phyloP scores from a whole-genome alignment of 352 stramenopile species.

The Phytopythium oedochilum region DNA sequence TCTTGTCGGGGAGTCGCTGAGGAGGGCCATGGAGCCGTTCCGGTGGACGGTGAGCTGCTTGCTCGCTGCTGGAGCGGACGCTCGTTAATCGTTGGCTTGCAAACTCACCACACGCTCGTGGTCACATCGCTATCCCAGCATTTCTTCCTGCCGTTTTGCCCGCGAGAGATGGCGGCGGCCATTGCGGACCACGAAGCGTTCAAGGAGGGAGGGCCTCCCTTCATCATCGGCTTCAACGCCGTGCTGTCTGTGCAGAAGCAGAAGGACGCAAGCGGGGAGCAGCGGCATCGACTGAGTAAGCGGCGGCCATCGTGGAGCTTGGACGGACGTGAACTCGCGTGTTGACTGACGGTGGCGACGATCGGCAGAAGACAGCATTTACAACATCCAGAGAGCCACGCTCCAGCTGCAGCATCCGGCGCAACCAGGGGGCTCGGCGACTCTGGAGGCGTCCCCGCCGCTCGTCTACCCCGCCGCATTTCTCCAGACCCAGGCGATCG shows the following conservation, averaged over 20 bases:
- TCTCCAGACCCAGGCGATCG: slow-evolving; percentile 36
- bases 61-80: no score
- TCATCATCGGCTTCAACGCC: slow-evolving; percentile 54
- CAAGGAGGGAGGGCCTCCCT: slow-evolving; percentile 16
- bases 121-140: slow-evolving; percentile 36
- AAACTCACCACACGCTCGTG: no score
- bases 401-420: slow-evolving; percentile 28
- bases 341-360: no score
- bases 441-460: neutral
- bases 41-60: slow-evolving; percentile 41
- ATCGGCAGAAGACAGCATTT: slow-evolving; percentile 70
- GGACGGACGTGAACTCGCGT: neutral
- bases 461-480: slow-evolving; percentile 35
- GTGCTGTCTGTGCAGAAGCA: slow-evolving; percentile 38
- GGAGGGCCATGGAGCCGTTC: slow-evolving; percentile 45
- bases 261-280: slow-evolving; percentile 33
- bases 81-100: no score
- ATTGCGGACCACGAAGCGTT: neutral
- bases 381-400: slow-evolving; percentile 54
- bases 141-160: slow-evolving; percentile 51
- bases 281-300: slow-evolving; percentile 60
- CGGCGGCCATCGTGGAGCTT: neutral
- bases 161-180: slow-evolving; percentile 21
- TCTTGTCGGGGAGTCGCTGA: slow-evolving; percentile 29
- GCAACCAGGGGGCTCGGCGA: neutral